These are phyloP conservation scores for Trichocomaceae sp. DNA, from an alignment of 2,329 filamentous ascomycete genomes.

Conservation along the genomic window DNA sequence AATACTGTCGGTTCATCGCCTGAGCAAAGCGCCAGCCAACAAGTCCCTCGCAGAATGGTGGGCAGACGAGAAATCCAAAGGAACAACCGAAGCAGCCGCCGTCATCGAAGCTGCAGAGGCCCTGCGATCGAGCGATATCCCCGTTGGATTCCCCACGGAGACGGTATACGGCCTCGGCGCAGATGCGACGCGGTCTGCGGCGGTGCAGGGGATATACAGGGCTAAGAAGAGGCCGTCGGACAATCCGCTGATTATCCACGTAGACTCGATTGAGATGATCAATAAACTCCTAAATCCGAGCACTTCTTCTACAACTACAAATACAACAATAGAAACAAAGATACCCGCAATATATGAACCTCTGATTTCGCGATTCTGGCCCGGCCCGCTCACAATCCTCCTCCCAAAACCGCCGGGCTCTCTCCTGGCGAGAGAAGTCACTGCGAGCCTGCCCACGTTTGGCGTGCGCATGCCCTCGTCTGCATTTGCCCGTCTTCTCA, in stretches of 20 bases:
- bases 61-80: slow-evolving; percentile 28
- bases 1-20: slow-evolving; percentile 32
- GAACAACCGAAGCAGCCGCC: slow-evolving; percentile 43
- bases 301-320: slow-evolving; percentile 24
- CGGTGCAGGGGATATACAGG: slow-evolving; percentile 85
- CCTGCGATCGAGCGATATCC: slow-evolving; percentile 59
- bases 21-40: slow-evolving; percentile 27
- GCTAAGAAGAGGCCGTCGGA: slow-evolving; percentile 88
- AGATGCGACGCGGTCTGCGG: slow-evolving; percentile 76
- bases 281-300: slow-evolving; percentile 51
- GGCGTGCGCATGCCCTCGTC: slow-evolving; percentile 85
- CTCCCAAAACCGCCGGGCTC: slow-evolving; percentile 67
- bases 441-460: slow-evolving; percentile 75
- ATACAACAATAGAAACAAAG: slow-evolving; percentile 16
- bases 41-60: slow-evolving; percentile 35
- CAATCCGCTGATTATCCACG: slow-evolving; percentile 91
- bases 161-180: slow-evolving; percentile 97
- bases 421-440: slow-evolving; percentile 80
- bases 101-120: slow-evolving; percentile 61
- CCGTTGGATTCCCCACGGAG: slow-evolving; percentile 94
- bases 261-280: slow-evolving; percentile 74
- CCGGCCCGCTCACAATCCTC: slow-evolving; percentile 85
- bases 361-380: slow-evolving; percentile 82
- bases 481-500: slow-evolving; percentile 78
- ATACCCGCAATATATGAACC: slow-evolving; percentile 71